Evolutionary conservation across 108 stramenopile species (phyloP), one percentile per base, ranked within the genome.

Genomic region (Cyclotella kingstonii): DNA sequence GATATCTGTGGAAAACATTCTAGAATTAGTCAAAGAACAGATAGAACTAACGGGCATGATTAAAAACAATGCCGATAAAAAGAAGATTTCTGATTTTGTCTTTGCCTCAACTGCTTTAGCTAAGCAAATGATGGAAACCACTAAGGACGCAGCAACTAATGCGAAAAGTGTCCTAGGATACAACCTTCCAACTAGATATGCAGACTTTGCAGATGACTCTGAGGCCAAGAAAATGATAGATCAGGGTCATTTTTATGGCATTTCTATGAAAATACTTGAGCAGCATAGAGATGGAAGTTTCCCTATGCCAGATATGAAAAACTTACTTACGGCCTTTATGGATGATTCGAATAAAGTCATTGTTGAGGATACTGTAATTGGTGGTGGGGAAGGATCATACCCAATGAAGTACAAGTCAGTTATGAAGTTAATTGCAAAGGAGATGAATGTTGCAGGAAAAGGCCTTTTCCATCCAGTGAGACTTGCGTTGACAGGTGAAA

Each of bases 401-500:
- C 73, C 62, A 10, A 53, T 73, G 41, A 62, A 61, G 22, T 96
- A 91, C 78, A 89, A 94, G 74, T 74, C 66, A 5, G 76, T 83
- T 54, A 87, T 97, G 82, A 96, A 96, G 69, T 44, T 54, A 15
- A 33, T 95, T 27, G 93, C 92, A 2, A 95, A 95, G 77, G 87
- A 91, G 47, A 56, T 81, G 61, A 70, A 75, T 10, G 77, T 93
- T 14, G 94, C 95, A 66, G 95, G 95, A 51, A 96, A 95, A 74
- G 76, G 87, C 54, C 70, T 98, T 7, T 96, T 98, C 63, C 96
- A 97, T 64, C 97, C 97, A 11, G 85, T 93, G 0, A 80, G 97
- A 44, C 55, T 98, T 41, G 94, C 92, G 11, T 45, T 98, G 60
- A 98, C 97, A 6, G 97, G 95, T 18, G 90, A 88, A 67, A 96